Base-by-base conservation (phyloP, 352 stramenopile species). In the Phytopythium boreale region DNA sequence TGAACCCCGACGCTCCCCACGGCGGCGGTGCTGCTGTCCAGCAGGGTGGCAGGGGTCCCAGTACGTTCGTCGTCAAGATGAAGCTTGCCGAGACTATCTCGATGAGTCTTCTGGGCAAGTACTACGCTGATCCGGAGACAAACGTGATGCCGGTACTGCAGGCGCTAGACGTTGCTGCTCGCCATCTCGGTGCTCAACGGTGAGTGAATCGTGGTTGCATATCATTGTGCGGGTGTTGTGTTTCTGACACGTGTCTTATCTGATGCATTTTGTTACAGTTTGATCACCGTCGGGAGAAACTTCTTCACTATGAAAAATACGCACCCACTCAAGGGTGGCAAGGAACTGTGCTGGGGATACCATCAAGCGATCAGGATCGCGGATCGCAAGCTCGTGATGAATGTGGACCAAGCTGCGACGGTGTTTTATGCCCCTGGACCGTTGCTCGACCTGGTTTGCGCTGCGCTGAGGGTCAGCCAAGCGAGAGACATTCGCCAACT, bases 331-430 rank as follows among this genome's bases (percentile, higher is more conserved):
- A 76, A 80, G 24, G 82, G 80, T 46, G 85, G 85, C 51, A 87
- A 87, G 46, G 79, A 91, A 41, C 53, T 92, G 15, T 89, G 77
- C 58, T 92, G 76, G 76, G 85, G 85, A 4, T 93, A 92, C 52
- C 80, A 91, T 41, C 85, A 93, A 68, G 76, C 71, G 0, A 81
- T 93, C 24, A 80, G 74, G 15, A 56, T 87, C 34, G 75, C 75
- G 1, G 76, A 92, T 50, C 49, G 63, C 1, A 84, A 87, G 47
- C 50, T 93, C 20, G 59, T 89, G 19, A 76, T 92, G 59, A 93
- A 93, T 63, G 76, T 93, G 14, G 85, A 92, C 36, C 79, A 86
- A 53, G 79, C 77, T 7, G 81, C 83, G 1, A 91, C 82, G 0
- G 85, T 87, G 31, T 93, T 92, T 56, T 89, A 90, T 51, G 68